These are phyloP conservation scores for Tylopilus sp. DNA, from an alignment of 768 basidiomycete genomes.

Conservation along the genomic window DNA sequence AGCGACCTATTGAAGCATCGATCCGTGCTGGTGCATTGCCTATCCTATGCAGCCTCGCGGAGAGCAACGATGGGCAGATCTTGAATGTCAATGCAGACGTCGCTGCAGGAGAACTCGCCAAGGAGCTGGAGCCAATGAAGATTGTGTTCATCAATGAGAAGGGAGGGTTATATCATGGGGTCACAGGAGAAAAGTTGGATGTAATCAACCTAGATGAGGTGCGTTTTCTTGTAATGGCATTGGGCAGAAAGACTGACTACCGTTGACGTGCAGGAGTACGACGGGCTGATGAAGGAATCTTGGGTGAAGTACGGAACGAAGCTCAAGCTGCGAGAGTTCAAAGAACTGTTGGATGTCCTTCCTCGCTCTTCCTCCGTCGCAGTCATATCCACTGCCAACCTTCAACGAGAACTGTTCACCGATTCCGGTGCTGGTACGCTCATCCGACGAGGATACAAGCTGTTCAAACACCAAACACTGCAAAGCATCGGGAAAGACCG, in stretches of 20 bases:
- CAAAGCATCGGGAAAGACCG: conserved; percentile 89
- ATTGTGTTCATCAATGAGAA: conserved; percentile 99
- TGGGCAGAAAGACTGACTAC: background rate
- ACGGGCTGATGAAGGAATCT: conserved; percentile 92
- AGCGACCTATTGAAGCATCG: conserved; percentile 93
- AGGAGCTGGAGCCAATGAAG: conserved; percentile 97
- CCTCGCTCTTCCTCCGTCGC: conserved; percentile 98
- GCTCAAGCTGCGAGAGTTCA: conserved; percentile 98
- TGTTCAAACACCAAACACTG: conserved; percentile 83
- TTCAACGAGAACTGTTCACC: conserved; percentile 98
- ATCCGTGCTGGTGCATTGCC: conserved; percentile 96
- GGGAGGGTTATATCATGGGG: conserved; percentile 96
- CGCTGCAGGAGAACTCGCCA: conserved; percentile 95
- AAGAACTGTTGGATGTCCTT: conserved; percentile 96
- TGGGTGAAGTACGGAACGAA: conserved; percentile 99
- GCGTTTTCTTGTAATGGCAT: conserved; percentile 1
- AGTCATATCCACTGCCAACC: conserved; percentile 87
- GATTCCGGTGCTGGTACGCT: conserved; percentile 97
- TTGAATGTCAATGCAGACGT: conserved; percentile 99
- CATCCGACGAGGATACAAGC: conserved; percentile 96
- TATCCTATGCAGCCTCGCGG: conserved; percentile 92
- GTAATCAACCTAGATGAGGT: conserved; percentile 98
- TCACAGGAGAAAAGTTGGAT: conserved; percentile 93
- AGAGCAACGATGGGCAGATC: conserved; percentile 95
- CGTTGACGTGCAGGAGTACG: conserved; percentile 69